Evolutionary conservation across 768 basidiomycete genomes (phyloP), one percentile per base, ranked within the genome.

Genomic region (Mycena chlorophos): DNA sequence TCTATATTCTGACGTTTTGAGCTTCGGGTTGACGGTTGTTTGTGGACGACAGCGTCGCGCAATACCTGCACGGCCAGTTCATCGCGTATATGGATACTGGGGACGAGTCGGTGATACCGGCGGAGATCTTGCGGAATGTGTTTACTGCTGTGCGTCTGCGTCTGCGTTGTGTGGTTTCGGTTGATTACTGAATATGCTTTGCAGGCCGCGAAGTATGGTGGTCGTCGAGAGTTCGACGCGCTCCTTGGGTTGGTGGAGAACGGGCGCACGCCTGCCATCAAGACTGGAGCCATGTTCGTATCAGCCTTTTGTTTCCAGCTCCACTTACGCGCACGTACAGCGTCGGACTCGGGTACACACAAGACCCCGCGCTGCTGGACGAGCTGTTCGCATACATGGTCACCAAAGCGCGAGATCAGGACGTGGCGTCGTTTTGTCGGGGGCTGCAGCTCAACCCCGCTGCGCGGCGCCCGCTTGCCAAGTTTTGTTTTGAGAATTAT

Each of bases 81-180:
- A 73, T 75, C 40, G 71, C 80, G 20, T 92, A 86, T 67, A 68
- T 87, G 62, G 78, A 83, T 55, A 88, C 84, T 12, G 82, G 83
- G 3, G 89, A 94, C 64, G 82, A 87, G 61, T 85, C 85, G 0
- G 74, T 70, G 49, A 90, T 98, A 61, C 89, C 91, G 3, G 78
- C 84, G 19, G 93, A 98, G 71, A 70, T 98, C 39, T 79, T 87
- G 61, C 65, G 73, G 25, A 71, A 77, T 27, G 82, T 82, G 40
- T 86, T 77, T 68, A 63, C 65, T 23, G 75, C 70, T 49, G 87
- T 88, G 61, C 16, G 81, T 66, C 13, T 13, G 31, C 27, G 17
- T 16, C 45, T 29, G 52, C 25, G 38, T 13, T 49, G 16, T 37
- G 8, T 20, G 19, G 5, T 23, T 12, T 2, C 22, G 20, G 5